phyloP scores from a whole-genome alignment of 441 rosid species.

The Cnidoscolus chayamansa region DNA sequence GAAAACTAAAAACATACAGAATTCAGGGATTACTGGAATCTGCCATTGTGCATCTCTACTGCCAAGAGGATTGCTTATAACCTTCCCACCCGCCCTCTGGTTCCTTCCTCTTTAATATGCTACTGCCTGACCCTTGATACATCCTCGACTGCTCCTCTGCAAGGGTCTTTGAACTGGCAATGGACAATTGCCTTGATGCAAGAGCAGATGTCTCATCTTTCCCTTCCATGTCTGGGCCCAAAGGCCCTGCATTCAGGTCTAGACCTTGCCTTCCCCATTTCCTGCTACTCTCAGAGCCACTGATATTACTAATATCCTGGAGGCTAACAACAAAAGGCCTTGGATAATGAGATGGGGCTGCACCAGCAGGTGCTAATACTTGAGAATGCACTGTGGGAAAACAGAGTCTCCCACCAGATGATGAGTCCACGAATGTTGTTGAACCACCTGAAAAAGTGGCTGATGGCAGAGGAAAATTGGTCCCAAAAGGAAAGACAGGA shows the following conservation, averaged over 20 bases:
- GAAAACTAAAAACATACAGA: constrained; percentile 4
- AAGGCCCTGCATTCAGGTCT: constrained; percentile 47
- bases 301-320: constrained; percentile 22
- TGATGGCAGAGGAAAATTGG: constrained; percentile 36
- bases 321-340: constrained; percentile 39
- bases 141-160: constrained; percentile 38
- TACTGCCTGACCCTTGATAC: constrained; percentile 30
- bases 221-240: constrained; percentile 35
- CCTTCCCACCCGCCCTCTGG: constrained; percentile 52
- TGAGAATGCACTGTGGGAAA: constrained; percentile 38
- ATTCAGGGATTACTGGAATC: constrained; percentile 32
- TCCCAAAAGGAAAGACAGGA: constrained; percentile 37
- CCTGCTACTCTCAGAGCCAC: constrained; percentile 29
- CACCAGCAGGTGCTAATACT: constrained; percentile 34
- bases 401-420: constrained; percentile 37
- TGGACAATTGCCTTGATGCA: constrained; percentile 31
- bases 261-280: constrained; percentile 41
- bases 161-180: constrained; percentile 29
- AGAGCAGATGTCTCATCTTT: constrained; percentile 33
- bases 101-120: constrained; percentile 42
- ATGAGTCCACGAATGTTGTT: constrained; percentile 35
- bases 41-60: constrained; percentile 25
- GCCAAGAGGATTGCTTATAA: constrained; percentile 43
- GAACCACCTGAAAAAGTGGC: constrained; percentile 37
- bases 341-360: constrained; percentile 33